Conservation (phyloP, 441 rosid species). For the Populus hybrid region DNA sequence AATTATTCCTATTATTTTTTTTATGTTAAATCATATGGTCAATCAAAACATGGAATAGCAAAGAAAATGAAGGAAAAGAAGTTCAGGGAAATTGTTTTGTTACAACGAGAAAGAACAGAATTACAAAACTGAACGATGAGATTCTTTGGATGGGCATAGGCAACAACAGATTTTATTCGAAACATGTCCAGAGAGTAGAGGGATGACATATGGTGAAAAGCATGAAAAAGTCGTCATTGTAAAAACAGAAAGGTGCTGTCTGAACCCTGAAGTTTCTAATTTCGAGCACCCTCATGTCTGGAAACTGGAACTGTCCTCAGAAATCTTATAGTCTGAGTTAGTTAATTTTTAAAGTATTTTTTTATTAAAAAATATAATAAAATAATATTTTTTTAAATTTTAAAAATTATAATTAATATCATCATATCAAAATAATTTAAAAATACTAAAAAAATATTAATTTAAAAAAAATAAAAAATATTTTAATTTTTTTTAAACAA, state of each 20-base stretch:
- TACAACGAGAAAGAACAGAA: conserved; percentile 39
- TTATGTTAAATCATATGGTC: background rate
- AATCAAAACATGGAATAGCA: conserved; percentile 15
- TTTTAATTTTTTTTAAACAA: too few relatives aligned
- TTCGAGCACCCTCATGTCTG: conserved; percentile 34
- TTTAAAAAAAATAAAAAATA: too few relatives aligned
- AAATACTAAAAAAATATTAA: too few relatives aligned
- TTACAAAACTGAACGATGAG: conserved; percentile 23
- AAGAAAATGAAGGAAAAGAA: conserved; percentile 26
- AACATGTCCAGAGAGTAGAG: conserved; percentile 24
- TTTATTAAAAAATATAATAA: too few relatives aligned
- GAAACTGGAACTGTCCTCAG: conserved; percentile 85
- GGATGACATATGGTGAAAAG: conserved; percentile 10
- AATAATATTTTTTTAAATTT: too few relatives aligned
- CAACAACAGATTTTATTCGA: conserved; percentile 19
- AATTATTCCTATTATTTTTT: too few relatives aligned
- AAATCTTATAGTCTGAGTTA: too few relatives aligned
- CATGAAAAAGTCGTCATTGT: conserved; percentile 6
- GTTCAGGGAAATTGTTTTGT: conserved; percentile 41
- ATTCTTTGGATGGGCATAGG: conserved; percentile 9
- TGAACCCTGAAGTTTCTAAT: conserved; percentile 43
- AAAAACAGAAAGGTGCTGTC: conserved; percentile 42
- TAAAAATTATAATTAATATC: too few relatives aligned
- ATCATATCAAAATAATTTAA: too few relatives aligned
- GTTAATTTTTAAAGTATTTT: too few relatives aligned